These are phyloP conservation scores for Lactarius trivialis DNA, from an alignment of 768 basidiomycete genomes.

Conservation along the genomic window DNA sequence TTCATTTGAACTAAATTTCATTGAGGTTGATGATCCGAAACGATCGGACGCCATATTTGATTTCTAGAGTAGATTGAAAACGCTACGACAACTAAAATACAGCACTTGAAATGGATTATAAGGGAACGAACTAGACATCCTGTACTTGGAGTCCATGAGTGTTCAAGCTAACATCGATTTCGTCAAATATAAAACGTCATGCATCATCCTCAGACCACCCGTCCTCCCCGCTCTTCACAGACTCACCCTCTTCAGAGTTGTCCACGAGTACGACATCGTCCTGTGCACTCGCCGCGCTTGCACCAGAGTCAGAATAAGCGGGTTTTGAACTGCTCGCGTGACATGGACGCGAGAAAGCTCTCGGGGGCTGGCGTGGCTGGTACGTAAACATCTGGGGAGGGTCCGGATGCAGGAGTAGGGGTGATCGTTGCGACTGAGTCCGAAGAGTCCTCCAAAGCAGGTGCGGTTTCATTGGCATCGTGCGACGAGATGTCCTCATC, in stretches of 20 bases:
- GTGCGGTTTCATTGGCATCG: not conserved
- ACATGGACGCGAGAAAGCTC: conserved; percentile 8
- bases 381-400: not conserved
- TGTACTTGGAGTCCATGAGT: not conserved
- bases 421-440: conserved; percentile 4
- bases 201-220: conserved; percentile 15
- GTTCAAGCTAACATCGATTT: not conserved
- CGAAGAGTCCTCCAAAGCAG: not conserved
- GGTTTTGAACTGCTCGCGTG: conserved; percentile 14
- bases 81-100: not conserved
- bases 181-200: not conserved
- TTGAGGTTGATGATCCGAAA: not conserved
- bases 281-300: not conserved
- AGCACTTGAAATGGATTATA: not conserved
- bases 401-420: not conserved
- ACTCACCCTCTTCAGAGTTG: conserved; percentile 7
- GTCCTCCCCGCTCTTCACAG: conserved; percentile 3
- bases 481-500: not conserved
- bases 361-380: not conserved
- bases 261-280: conserved; percentile 11
- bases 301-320: not conserved
- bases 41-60: not conserved
- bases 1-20: not conserved
- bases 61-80: not conserved
- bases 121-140: not conserved